Evolutionary conservation across 2,329 filamentous ascomycete species (phyloP).

Genomic region (Amesomyces nigricolor): DNA sequence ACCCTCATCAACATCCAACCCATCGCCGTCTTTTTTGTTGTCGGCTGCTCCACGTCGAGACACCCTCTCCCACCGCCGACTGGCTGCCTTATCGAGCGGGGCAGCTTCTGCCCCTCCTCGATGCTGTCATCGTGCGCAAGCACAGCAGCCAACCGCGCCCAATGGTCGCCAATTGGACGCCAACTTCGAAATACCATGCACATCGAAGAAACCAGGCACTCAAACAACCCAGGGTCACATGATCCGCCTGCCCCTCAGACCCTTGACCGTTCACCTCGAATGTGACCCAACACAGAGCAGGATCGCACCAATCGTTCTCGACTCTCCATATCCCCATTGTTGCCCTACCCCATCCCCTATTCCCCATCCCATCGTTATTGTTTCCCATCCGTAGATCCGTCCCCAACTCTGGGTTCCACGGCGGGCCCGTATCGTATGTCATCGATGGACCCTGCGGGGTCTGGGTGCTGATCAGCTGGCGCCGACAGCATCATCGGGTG

Average conservation of each 20-base stretch:
- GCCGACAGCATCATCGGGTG: conserved; percentile 3
- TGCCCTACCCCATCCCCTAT: too few relatives aligned
- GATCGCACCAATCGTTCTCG: not conserved
- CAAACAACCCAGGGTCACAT: not conserved
- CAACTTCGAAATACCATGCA: not conserved
- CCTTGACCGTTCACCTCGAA: too few relatives aligned
- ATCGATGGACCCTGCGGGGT: conserved; percentile 1
- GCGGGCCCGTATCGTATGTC: not conserved
- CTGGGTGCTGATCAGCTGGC: not conserved
- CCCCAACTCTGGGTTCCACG: not conserved
- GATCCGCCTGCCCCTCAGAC: not conserved
- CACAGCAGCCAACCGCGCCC: conserved; percentile 3
- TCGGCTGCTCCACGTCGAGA: not conserved
- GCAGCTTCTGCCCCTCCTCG: conserved; percentile 17
- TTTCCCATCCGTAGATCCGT: conserved; percentile 1
- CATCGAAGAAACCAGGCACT: not conserved
- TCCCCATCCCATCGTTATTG: too few relatives aligned
- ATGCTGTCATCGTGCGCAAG: conserved; percentile 20
- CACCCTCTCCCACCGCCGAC: too few relatives aligned
- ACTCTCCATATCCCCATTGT: too few relatives aligned
- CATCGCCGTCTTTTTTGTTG: too few relatives aligned
- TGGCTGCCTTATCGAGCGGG: conserved; percentile 11
- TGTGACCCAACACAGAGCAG: not conserved
- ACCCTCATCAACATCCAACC: not conserved
- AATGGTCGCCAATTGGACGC: conserved; percentile 7